These are phyloP conservation scores for Botrytis aclada DNA, from an alignment of 2,329 filamentous ascomycete species.

Conservation along the genomic window DNA sequence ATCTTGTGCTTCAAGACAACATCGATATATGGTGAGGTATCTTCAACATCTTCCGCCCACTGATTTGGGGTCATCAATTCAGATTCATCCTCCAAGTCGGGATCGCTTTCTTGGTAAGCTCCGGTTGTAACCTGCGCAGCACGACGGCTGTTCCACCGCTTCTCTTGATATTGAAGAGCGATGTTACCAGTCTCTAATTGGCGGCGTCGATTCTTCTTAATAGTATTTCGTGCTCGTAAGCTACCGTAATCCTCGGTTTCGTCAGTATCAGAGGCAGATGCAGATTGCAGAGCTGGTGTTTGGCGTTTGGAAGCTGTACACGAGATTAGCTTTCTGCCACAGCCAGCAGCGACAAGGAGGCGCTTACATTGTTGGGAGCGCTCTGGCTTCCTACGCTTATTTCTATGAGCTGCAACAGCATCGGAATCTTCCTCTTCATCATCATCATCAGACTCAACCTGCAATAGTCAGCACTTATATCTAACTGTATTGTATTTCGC, in stretches of 20 bases:
- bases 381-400: conserved; percentile 67
- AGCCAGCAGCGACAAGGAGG: conserved; percentile 20
- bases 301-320: conserved; percentile 56
- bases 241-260: conserved; percentile 73
- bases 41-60: conserved; percentile 67
- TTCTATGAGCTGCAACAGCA: conserved; percentile 55
- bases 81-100: conserved; percentile 62
- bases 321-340: conserved; percentile 27
- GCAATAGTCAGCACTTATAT: conserved; percentile 26
- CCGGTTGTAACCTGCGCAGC: conserved; percentile 68
- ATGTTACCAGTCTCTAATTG: conserved; percentile 65
- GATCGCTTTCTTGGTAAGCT: conserved; percentile 64
- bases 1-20: conserved; percentile 83
- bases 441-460: conserved; percentile 55
- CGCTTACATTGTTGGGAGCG: conserved; percentile 61
- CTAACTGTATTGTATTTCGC: not conserved
- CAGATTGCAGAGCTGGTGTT: conserved; percentile 54
- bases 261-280: conserved; percentile 66
- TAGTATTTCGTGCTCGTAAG: conserved; percentile 63
- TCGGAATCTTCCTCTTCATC: conserved; percentile 67
- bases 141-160: conserved; percentile 86
- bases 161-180: conserved; percentile 68
- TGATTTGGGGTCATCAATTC: conserved; percentile 66
- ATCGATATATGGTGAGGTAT: conserved; percentile 83
- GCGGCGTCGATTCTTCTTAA: conserved; percentile 76